Evolutionary conservation across 139 green algal species (phyloP).

Genomic region (Axilococcus clingmanii): DNA sequence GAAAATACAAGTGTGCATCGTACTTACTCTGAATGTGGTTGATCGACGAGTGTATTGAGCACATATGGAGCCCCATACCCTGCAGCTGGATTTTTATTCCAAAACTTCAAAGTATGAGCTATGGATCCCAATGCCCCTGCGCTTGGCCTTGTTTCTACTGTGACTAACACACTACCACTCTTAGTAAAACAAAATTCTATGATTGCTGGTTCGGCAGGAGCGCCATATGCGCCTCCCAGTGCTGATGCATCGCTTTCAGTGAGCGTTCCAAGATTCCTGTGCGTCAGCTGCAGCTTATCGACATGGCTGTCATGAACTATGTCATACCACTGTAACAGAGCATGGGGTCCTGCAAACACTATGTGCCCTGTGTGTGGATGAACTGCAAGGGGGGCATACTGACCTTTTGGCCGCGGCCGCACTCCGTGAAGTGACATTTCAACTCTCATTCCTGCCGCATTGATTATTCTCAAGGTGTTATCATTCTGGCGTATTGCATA

Average conservation of each 20-base stretch:
- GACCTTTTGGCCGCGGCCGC: slow-evolving; percentile 16
- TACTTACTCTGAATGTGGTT: too few relatives aligned
- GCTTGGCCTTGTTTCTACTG: slow-evolving; percentile 45
- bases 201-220: slow-evolving; percentile 23
- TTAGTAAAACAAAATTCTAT: slow-evolving; percentile 32
- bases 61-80: slow-evolving; percentile 17
- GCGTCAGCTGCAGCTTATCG: slow-evolving; percentile 39
- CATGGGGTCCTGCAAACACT: slow-evolving; percentile 38
- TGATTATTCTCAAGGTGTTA: slow-evolving; percentile 63
- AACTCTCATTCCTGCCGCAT: slow-evolving; percentile 35
- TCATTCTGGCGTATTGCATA: slow-evolving; percentile 52
- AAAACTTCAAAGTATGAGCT: slow-evolving; percentile 2
- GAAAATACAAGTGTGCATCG: too few relatives aligned
- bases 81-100: neutral
- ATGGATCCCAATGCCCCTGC: slow-evolving; percentile 9
- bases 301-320: slow-evolving; percentile 32
- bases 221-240: slow-evolving; percentile 3
- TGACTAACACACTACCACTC: slow-evolving; percentile 29
- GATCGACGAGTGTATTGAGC: slow-evolving; percentile 44
- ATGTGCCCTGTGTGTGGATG: slow-evolving; percentile 23
- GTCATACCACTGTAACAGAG: slow-evolving; percentile 63
- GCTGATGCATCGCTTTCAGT: slow-evolving; percentile 11
- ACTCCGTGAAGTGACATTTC: slow-evolving; percentile 41
- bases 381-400: slow-evolving; percentile 3
- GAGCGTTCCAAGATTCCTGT: slow-evolving; percentile 39